phyloP scores from a whole-genome alignment of 2,329 filamentous ascomycete species.

The Fusarium sp. region DNA sequence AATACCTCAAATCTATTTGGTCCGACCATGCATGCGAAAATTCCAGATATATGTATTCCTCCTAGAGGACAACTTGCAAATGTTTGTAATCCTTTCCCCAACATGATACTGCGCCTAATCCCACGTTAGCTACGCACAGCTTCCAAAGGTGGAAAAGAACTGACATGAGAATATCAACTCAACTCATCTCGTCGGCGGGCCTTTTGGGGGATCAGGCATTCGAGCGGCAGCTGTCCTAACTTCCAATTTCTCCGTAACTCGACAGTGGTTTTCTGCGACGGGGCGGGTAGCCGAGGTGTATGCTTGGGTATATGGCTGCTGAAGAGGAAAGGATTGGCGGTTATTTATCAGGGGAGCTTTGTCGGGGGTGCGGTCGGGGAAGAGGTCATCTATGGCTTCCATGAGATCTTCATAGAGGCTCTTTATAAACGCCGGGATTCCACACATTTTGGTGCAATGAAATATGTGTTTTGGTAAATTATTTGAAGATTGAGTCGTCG shows the following conservation, averaged over 20 bases:
- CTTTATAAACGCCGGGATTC: slow-evolving; percentile 9
- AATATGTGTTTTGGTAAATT: not conserved
- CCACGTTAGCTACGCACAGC: not conserved
- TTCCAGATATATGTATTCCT: not conserved
- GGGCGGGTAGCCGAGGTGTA: slow-evolving; percentile 12
- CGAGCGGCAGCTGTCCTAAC: not conserved
- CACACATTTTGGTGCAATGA: slow-evolving; percentile 3
- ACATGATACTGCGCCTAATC: not conserved
- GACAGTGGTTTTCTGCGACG: not conserved
- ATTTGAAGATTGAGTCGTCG: not conserved
- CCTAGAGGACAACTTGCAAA: not conserved
- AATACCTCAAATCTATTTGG: not conserved
- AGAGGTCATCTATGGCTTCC: slow-evolving; percentile 28
- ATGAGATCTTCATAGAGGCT: slow-evolving; percentile 13
- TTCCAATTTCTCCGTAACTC: slow-evolving; percentile 1
- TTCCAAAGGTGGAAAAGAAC: not conserved
- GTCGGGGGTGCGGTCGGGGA: slow-evolving; percentile 7
- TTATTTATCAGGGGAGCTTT: slow-evolving; percentile 10
- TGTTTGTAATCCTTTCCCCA: accelerated
- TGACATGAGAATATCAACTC: not conserved
- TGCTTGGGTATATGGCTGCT: slow-evolving; percentile 3
- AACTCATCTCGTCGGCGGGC: slow-evolving; percentile 1
- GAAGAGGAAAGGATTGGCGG: slow-evolving; percentile 4
- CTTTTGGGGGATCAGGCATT: slow-evolving; percentile 15
- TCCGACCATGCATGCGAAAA: too few relatives aligned